Evolutionary conservation across 441 rosid species (phyloP).

Genomic region (Hypseocharis bilobata): DNA sequence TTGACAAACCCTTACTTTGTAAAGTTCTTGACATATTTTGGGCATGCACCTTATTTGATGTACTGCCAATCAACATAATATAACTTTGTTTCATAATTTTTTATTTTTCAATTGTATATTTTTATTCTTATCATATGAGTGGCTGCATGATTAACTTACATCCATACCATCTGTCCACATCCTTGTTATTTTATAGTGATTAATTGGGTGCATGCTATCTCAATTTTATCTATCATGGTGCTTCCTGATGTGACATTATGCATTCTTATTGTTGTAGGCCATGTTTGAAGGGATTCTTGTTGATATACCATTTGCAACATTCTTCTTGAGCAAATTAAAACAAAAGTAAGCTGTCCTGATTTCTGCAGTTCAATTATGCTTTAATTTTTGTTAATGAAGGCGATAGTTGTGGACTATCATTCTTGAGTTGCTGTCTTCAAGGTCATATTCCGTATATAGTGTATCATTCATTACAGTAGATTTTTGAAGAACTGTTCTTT

Average conservation of each 20-base stretch:
- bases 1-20: no score
- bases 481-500: background rate
- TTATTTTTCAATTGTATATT: no score
- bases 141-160: no score
- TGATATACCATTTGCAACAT: constrained; percentile 95
- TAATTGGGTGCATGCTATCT: no score
- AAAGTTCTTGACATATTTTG: background rate
- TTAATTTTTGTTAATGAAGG: background rate
- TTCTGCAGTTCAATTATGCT: background rate
- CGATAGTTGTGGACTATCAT: background rate
- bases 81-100: no score
- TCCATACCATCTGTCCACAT: no score
- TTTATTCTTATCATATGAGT: no score
- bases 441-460: no score
- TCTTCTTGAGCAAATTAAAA: constrained; percentile 96
- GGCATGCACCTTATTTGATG: background rate
- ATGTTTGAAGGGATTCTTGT: constrained; percentile 99
- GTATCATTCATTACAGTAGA: no score
- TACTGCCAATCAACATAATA: background rate
- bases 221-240: background rate
- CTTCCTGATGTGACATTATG: constrained; percentile 8
- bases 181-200: no score
- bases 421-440: background rate
- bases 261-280: constrained; percentile 51
- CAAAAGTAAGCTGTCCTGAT: constrained; percentile 50